These are phyloP conservation scores for Oryza coarctata DNA, from an alignment of 176 grass and related monocot genomes.

Conservation along the genomic window DNA sequence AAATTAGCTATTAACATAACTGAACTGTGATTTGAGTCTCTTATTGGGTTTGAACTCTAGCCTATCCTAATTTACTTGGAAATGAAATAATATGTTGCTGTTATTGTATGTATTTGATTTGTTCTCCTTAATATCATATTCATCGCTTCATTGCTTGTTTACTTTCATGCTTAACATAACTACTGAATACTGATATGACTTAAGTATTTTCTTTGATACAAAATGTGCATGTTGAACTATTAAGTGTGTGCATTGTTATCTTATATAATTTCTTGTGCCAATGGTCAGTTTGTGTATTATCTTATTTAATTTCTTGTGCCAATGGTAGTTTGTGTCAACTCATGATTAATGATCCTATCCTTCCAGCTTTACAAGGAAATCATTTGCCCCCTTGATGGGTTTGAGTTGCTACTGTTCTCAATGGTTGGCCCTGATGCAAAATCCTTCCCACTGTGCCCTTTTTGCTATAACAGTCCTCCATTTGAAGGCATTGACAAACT, in stretches of 20 bases:
- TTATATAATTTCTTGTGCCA: constrained; percentile 27
- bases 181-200: not conserved
- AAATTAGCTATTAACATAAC: too few species aligned
- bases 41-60: too few species aligned
- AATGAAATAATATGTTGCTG: too few species aligned
- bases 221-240: not conserved
- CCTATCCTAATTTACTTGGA: too few species aligned
- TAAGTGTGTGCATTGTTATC: not conserved
- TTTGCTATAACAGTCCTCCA: constrained; percentile 88
- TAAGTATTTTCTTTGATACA: not conserved
- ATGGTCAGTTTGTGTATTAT: too few species aligned
- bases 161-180: not conserved
- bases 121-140: not conserved
- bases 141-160: constrained; percentile 2
- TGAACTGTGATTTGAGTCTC: too few species aligned
- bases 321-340: not conserved
- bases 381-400: constrained; percentile 85
- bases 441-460: constrained; percentile 83
- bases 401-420: constrained; percentile 87
- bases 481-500: constrained; percentile 97
- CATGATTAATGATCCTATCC: constrained; percentile 24
- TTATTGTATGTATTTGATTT: constrained; percentile 3
- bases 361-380: constrained; percentile 97
- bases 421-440: constrained; percentile 85
- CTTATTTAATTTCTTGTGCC: constrained; percentile 12